Evolutionary conservation across 306 rosid genomes (phyloP).

Genomic region (Lathyrus oleraceus): DNA sequence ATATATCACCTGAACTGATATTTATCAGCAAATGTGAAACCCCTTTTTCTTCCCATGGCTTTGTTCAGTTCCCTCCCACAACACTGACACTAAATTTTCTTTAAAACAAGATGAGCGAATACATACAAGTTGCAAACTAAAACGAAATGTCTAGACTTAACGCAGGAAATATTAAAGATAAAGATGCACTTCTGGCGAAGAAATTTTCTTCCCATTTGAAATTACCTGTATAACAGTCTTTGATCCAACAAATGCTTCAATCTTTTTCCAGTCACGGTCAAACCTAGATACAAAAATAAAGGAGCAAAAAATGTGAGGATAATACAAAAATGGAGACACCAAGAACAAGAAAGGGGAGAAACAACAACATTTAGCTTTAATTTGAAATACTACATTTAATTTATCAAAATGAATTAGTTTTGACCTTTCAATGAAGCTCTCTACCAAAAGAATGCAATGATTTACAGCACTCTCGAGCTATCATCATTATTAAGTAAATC

Average conservation of each 20-base stretch:
- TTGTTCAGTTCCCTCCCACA: not conserved
- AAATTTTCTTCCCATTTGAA: not conserved
- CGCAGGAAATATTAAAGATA: not conserved
- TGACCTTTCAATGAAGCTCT: not conserved
- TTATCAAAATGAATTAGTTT: conserved; percentile 1
- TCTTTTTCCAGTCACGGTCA: conserved; percentile 99
- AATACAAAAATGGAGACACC: conserved; percentile 22
- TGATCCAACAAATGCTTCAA: conserved; percentile 95
- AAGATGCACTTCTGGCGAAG: not conserved
- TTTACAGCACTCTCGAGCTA: not conserved
- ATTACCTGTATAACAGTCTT: conserved; percentile 95
- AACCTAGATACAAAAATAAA: conserved; percentile 53
- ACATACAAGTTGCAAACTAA: not conserved
- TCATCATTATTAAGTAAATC: conserved; percentile 4
- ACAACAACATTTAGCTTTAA: not conserved
- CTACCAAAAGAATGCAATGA: conserved; percentile 17
- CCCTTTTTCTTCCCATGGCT: conserved; percentile 3
- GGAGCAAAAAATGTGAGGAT: conserved; percentile 14
- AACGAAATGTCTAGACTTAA: not conserved
- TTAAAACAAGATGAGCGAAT: not conserved
- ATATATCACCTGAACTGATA: not conserved
- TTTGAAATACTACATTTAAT: conserved; percentile 11
- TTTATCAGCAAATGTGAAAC: not conserved
- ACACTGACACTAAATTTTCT: not conserved
- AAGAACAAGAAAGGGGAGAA: not conserved